Evolutionary conservation across 805 yeast species (phyloP), one percentile per base, ranked within the genome.

Genomic region (Candida coquimbonensis): DNA sequence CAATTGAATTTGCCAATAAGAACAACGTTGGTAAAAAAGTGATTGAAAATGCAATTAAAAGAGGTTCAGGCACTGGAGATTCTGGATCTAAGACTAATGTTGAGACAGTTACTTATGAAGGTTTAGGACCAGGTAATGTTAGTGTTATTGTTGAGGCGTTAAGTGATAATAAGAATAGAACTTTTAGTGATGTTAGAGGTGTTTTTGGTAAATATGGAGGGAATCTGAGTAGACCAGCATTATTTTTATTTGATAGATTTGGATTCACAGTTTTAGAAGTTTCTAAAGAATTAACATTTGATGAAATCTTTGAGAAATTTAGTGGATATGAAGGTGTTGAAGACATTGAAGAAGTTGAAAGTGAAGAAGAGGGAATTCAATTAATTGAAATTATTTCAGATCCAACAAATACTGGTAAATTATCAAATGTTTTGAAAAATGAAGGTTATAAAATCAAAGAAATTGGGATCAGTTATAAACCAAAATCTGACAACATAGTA

Each of bases 121-220:
- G 93, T 14, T 70, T 89, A 62, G 97, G 91, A 0, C 96, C 96
- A 0, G 95, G 90, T 2, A 96, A 96, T 3, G 87, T 87, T 3
- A 86, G 96, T 0, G 71, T 89, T 39, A 75, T 91, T 5, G 80
- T 91, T 5, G 96, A 88, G 57, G 90, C 96, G 0, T 71, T 81
- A 41, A 91, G 98, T 0, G 96, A 91, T 60, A 91, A 88, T 64
- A 87, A 85, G 63, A 80, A 84, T 48, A 71, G 98, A 43, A 82
- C 96, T 0, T 75, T 88, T 33, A 83, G 86, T 14, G 73, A 74
- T 41, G 82, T 93, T 9, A 78, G 90, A 56, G 80, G 84, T 9
- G 82, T 86, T 5, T 80, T 91, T 61, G 75, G 81, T 36, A 85
- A 85, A 53, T 75, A 73, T 52, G 81, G 80, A 39, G 83, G 86